Percentiles rank a stretch among this genome's conserved stretches.
Conservation (phyloP, 2,329 filamentous ascomycete species). For the Curvularia verruculosa region DNA sequence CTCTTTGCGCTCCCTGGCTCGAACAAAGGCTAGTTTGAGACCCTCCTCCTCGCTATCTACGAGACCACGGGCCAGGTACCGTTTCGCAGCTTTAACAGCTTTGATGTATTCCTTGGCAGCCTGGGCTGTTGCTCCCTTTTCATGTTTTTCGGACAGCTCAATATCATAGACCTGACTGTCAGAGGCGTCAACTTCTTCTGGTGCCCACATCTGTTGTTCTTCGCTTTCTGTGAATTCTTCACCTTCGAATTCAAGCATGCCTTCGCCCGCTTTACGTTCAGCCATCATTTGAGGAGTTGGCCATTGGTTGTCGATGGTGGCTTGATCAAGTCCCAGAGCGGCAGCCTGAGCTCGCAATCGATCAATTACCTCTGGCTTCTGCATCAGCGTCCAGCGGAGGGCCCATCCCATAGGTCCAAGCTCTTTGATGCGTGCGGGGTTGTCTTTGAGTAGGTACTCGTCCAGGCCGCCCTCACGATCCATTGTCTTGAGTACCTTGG, state of each 20-base stretch:
- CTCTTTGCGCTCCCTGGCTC: conserved; percentile 25
- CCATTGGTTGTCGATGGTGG: conserved; percentile 43
- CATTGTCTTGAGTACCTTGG: conserved; percentile 69
- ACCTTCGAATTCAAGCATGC: conserved; percentile 6
- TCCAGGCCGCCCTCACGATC: conserved; percentile 88
- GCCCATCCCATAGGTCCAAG: conserved; percentile 90
- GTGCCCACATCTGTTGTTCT: conserved; percentile 19
- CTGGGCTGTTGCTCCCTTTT: conserved; percentile 5
- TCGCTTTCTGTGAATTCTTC: conserved; percentile 15
- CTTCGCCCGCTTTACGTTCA: conserved; percentile 21
- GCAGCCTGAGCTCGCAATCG: conserved; percentile 70
- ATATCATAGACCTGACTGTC: not conserved
- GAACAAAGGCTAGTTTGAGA: conserved; percentile 33
- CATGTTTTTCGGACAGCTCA: conserved; percentile 3
- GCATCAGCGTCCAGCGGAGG: conserved; percentile 87
- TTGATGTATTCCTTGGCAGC: conserved; percentile 25
- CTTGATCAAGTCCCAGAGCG: conserved; percentile 66
- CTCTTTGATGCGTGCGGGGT: conserved; percentile 78
- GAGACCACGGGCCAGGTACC: conserved; percentile 23
- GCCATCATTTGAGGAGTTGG: conserved; percentile 29
- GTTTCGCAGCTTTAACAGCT: conserved; percentile 21
- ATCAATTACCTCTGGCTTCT: conserved; percentile 70
- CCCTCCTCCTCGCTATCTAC: conserved; percentile 36
- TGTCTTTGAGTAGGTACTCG: conserved; percentile 84
- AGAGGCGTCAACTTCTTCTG: conserved; percentile 10